Percentiles rank a stretch among this genome's conserved stretches.
phyloP scores from a whole-genome alignment of 2,329 filamentous ascomycete genomes.

The Colletotrichum brevisporum region DNA sequence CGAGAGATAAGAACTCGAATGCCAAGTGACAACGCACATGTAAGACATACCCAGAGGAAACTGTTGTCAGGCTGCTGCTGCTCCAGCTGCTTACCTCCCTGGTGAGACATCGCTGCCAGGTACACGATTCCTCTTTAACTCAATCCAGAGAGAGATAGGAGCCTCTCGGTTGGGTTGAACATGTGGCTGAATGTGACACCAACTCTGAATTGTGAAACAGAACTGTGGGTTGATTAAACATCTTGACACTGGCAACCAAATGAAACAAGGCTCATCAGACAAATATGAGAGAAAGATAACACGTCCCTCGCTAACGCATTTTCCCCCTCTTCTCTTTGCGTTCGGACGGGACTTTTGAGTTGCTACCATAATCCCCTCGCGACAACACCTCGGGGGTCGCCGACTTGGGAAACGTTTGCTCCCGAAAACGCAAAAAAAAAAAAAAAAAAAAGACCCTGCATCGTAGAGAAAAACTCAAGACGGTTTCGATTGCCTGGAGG shows the following conservation, averaged over 20 bases:
- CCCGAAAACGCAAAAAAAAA: no score
- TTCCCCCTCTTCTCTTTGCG: neutral
- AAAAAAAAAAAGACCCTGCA: no score
- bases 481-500: no score
- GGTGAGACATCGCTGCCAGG: conserved; percentile 17
- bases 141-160: conserved; percentile 1
- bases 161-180: conserved; percentile 17
- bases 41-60: conserved; percentile 6
- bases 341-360: neutral
- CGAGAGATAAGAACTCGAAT: conserved; percentile 11
- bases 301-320: neutral
- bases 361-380: conserved; percentile 8
- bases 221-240: neutral
- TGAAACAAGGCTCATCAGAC: conserved; percentile 4
- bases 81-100: neutral
- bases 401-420: no score
- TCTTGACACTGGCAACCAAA: conserved; percentile 4
- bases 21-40: conserved; percentile 4
- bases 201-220: conserved; percentile 16
- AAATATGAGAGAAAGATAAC: neutral
- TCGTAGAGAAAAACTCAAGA: no score
- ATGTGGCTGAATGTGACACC: conserved; percentile 23
- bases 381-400: neutral
- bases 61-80: conserved; percentile 1
- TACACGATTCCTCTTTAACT: conserved; percentile 7